phyloP scores from a whole-genome alignment of 2,329 filamentous ascomycete species.

The Elsinoe perseae region DNA sequence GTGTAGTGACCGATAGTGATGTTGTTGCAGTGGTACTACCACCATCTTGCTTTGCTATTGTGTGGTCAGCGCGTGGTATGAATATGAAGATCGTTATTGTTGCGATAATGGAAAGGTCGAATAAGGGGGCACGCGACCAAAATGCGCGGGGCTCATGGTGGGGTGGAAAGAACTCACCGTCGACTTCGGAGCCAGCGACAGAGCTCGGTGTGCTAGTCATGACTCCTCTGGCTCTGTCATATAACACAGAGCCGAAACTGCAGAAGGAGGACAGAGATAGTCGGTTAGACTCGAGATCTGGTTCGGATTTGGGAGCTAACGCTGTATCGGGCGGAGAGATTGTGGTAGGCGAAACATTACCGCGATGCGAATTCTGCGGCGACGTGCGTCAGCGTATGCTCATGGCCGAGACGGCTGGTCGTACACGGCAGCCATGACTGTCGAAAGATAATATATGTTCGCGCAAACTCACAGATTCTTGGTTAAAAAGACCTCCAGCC shows the following conservation, averaged over 20 bases:
- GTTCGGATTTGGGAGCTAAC: constrained; percentile 22
- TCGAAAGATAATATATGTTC: background rate
- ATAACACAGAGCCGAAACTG: constrained; percentile 56
- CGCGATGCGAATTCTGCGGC: constrained; percentile 25
- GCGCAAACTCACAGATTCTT: background rate
- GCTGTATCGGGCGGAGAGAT: constrained; percentile 43
- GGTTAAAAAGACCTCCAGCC: background rate
- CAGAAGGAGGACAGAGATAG: constrained; percentile 67
- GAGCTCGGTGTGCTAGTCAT: constrained; percentile 41
- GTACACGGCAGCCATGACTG: constrained; percentile 32
- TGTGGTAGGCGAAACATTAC: constrained; percentile 18
- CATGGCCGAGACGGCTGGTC: constrained; percentile 48
- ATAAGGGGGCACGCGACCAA: constrained; percentile 11
- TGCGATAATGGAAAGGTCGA: background rate
- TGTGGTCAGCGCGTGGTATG: background rate
- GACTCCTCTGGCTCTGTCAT: constrained; percentile 45
- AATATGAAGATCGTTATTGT: background rate
- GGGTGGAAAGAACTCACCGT: constrained; percentile 28
- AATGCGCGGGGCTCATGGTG: background rate
- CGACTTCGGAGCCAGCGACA: constrained; percentile 37
- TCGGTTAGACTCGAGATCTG: constrained; percentile 49
- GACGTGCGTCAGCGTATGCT: constrained; percentile 58
- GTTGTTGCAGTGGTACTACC: constrained; percentile 38
- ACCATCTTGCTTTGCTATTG: constrained; percentile 3
- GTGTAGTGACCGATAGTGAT: constrained; percentile 37